Percentiles rank a stretch among this genome's conserved stretches.
Conservation (phyloP, 306 rosid species). For the Acmispon strigosus region DNA sequence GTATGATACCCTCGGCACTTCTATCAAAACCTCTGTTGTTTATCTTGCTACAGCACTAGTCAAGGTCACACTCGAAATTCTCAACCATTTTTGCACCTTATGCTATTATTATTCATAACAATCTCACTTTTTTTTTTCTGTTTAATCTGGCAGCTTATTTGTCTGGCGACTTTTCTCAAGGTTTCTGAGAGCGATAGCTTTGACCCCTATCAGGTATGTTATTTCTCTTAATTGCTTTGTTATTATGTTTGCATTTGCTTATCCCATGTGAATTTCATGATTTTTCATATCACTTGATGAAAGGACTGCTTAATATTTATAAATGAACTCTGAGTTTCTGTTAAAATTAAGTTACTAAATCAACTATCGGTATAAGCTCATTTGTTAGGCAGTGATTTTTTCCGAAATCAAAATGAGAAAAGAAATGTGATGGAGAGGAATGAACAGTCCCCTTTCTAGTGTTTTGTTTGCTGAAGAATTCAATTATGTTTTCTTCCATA, state of each 20-base stretch:
- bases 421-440: neutral
- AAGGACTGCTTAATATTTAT: neutral
- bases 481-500: neutral
- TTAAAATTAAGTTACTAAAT: neutral
- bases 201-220: slow-evolving; percentile 98
- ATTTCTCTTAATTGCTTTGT: slow-evolving; percentile 2
- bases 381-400: neutral
- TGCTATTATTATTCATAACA: neutral
- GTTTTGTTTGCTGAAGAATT: slow-evolving; percentile 2
- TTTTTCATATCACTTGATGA: neutral
- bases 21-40: slow-evolving; percentile 80
- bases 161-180: slow-evolving; percentile 93
- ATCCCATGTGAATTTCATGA: neutral
- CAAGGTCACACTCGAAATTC: slow-evolving; percentile 44
- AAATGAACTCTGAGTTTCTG: neutral
- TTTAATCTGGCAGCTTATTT: slow-evolving; percentile 70
- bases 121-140: neutral
- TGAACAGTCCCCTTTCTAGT: neutral
- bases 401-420: neutral
- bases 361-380: neutral
- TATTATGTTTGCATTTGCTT: neutral
- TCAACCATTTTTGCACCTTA: neutral
- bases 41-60: slow-evolving; percentile 92
- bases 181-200: slow-evolving; percentile 92
- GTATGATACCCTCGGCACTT: slow-evolving; percentile 96